Evolutionary conservation across 495 filamentous ascomycete species (phyloP).

Genomic region (Neurospora pannonica): DNA sequence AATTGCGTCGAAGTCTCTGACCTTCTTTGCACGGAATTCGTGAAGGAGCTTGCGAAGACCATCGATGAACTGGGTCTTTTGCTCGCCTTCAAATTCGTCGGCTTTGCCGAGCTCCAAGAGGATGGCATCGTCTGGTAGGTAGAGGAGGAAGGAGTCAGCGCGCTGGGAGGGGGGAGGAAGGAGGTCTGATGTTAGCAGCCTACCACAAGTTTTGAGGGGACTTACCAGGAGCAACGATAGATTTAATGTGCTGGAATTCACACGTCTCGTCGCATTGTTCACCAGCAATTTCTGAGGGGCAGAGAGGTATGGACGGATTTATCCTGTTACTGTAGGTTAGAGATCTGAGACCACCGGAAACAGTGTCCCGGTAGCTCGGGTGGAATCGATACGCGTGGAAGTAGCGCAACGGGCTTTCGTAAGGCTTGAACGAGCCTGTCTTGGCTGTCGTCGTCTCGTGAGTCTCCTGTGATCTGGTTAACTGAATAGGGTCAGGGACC

Average conservation of each 20-base stretch:
- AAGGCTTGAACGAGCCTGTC: constrained; percentile 49
- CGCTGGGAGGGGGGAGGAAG: constrained; percentile 21
- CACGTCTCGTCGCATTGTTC: constrained; percentile 72
- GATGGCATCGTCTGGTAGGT: constrained; percentile 68
- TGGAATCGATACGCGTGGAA: constrained; percentile 90
- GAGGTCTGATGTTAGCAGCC: constrained; percentile 24
- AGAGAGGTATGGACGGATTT: constrained; percentile 61
- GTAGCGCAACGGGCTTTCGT: constrained; percentile 68
- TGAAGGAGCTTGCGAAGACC: constrained; percentile 70
- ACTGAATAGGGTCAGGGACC: not conserved
- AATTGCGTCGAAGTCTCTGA: constrained; percentile 73
- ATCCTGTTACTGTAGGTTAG: constrained; percentile 89
- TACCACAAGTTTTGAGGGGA: constrained; percentile 20
- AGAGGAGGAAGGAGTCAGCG: constrained; percentile 52
- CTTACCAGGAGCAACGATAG: constrained; percentile 75
- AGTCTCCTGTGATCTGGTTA: constrained; percentile 12
- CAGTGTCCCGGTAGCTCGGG: constrained; percentile 56
- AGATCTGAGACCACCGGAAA: constrained; percentile 72
- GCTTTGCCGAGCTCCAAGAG: constrained; percentile 71
- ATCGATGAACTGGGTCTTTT: constrained; percentile 59
- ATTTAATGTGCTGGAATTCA: constrained; percentile 69
- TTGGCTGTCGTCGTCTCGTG: not conserved
- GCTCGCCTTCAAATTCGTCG: constrained; percentile 61
- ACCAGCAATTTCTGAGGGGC: constrained; percentile 61
- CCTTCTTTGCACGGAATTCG: constrained; percentile 60